phyloP scores from a whole-genome alignment of 495 filamentous ascomycete genomes.

The Xylaria cubensis region DNA sequence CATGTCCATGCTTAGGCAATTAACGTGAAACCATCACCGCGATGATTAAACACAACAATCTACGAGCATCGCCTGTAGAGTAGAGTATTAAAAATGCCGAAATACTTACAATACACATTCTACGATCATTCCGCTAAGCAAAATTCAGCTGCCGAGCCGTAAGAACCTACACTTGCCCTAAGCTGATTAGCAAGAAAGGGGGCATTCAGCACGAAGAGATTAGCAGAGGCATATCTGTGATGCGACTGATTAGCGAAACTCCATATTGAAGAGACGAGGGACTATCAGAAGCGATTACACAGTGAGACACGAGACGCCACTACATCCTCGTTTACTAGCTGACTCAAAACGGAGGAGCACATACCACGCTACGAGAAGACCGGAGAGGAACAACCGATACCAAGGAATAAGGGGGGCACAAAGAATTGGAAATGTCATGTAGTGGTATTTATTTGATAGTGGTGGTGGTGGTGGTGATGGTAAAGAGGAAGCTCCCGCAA shows the following conservation, averaged over 20 bases:
- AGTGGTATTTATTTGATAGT: conserved; percentile 17
- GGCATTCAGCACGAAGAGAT: not conserved
- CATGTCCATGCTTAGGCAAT: not conserved
- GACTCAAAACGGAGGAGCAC: too few relatives aligned
- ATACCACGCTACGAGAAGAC: not conserved
- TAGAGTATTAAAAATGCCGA: not conserved
- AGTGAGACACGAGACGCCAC: not conserved
- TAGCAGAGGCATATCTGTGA: not conserved
- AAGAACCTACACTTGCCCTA: not conserved
- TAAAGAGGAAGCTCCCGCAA: conserved; percentile 11
- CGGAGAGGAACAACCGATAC: not conserved
- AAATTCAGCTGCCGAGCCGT: not conserved
- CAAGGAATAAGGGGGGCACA: not conserved
- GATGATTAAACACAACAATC: not conserved
- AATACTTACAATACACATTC: not conserved
- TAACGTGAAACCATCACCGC: not conserved
- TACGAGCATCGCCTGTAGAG: not conserved
- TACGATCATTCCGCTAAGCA: not conserved
- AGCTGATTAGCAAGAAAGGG: not conserved
- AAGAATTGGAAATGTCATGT: not conserved
- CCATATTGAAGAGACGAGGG: too few relatives aligned
- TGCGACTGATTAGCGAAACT: too few relatives aligned
- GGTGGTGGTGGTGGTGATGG: not conserved
- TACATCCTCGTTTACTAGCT: not conserved
- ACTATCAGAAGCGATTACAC: too few relatives aligned